These are phyloP conservation scores for Colletotrichum siamense DNA, from an alignment of 2,329 filamentous ascomycete species.

Conservation along the genomic window DNA sequence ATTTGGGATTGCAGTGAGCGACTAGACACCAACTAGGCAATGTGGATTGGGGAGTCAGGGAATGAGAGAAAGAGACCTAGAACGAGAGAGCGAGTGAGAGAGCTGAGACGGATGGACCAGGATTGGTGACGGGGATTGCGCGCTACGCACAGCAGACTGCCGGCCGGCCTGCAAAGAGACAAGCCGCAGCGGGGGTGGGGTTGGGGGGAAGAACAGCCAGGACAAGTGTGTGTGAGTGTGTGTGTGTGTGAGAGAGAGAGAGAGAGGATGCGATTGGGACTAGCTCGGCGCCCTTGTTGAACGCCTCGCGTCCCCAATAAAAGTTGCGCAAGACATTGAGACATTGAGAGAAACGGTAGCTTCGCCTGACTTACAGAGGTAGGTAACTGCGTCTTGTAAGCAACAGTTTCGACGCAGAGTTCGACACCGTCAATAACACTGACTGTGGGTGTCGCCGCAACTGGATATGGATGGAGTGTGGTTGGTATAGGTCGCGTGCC, in stretches of 20 bases:
- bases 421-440: background rate
- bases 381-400: background rate
- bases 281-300: slow-evolving; percentile 17
- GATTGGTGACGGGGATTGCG: background rate
- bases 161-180: background rate
- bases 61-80: background rate
- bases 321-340: slow-evolving; percentile 7
- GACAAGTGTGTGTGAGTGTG: background rate
- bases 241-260: no score
- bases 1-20: background rate
- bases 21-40: background rate
- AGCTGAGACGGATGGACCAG: background rate
- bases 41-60: background rate
- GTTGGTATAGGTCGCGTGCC: background rate
- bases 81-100: background rate
- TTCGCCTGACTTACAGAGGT: background rate
- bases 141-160: background rate
- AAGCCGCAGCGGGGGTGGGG: slow-evolving; percentile 12
- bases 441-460: background rate
- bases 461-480: background rate
- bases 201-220: background rate
- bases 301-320: slow-evolving; percentile 20
- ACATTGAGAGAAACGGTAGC: slow-evolving; percentile 5
- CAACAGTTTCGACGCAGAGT: background rate
- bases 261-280: background rate